Evolutionary conservation across 2,329 filamentous ascomycete genomes (phyloP), one percentile per base, ranked within the genome.

Genomic region (Fusarium euwallaceae): DNA sequence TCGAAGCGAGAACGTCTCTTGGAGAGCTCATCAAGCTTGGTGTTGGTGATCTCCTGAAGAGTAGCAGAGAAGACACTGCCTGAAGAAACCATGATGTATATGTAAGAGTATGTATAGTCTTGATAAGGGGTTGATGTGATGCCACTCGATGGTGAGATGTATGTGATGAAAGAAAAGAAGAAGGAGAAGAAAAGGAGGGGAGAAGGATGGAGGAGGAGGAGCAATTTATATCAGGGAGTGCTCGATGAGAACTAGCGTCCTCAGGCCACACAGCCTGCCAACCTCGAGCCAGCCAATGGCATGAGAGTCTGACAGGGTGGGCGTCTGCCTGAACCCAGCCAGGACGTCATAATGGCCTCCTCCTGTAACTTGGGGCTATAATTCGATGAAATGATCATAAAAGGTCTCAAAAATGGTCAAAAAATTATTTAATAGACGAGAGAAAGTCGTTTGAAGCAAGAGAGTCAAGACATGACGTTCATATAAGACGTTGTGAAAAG

Each of bases 1-100:
- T 87, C 84, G 61, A 83, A 87, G 12, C 72, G 69, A 4, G 78
- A 71, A 6, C 83, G 83, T 20, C 83, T 80, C 66, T 85, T 86
- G 24, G 83, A 84, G 0, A 87, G 78, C 64, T 86, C 84, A 8
- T 84, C 80, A 2, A 87, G 82, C 60, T 87, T 87, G 53, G 82
- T 84, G 48, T 81, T 82, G 41, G 84, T 87, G 71, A 87, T 86
- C 59, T 83, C 80, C 43, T 83, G 83, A 1, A 87, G 80, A 1
- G 84, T 86, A 67, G 84, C 79, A 1, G 84, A 85, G 70, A 86
- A 84, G 70, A 85, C 83, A 65, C 82, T 83, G 34, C 82, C 74
- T 0, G 77, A 78, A 12, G 76, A 64, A 2, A 78, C 59, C 80
- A 81, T 81, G 67, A 10, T 75, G 71, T 36, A 20, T 4, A 27